Evolutionary conservation across 169 alveolate genomes (phyloP).

Genomic region (Plasmodium adleri): DNA sequence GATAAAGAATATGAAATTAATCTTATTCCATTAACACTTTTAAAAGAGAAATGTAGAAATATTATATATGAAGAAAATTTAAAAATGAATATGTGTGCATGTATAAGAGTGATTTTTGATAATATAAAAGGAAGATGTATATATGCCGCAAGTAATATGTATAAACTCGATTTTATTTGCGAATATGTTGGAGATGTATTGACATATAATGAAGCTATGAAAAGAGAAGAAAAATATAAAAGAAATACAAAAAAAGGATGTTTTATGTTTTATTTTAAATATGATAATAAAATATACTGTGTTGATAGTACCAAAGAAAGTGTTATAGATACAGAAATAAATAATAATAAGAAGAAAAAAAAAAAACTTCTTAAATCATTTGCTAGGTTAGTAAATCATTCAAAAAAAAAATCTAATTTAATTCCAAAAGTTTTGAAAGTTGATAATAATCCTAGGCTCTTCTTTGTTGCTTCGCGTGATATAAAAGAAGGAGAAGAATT

Average conservation of each 20-base stretch:
- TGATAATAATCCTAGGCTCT: conserved; percentile 82
- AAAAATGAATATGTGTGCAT: conserved; percentile 71
- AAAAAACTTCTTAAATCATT: conserved; percentile 49
- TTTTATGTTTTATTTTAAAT: conserved; percentile 89
- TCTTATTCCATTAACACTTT: conserved; percentile 23
- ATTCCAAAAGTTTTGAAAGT: conserved; percentile 84
- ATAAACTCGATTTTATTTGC: conserved; percentile 88
- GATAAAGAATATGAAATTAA: conserved; percentile 66
- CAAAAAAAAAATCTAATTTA: conserved; percentile 88
- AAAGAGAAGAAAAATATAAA: conserved; percentile 83
- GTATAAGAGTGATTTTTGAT: conserved; percentile 64
- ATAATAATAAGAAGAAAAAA: conserved; percentile 31
- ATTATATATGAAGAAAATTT: conserved; percentile 66
- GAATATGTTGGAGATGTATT: conserved; percentile 91
- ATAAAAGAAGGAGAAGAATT: conserved; percentile 91
- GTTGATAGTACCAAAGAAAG: conserved; percentile 92
- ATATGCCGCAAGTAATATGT: conserved; percentile 87
- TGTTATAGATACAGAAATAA: conserved; percentile 83
- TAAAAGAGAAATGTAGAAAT: conserved; percentile 65
- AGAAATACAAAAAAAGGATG: conserved; percentile 80
- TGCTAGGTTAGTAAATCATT: conserved; percentile 91
- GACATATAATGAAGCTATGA: conserved; percentile 87
- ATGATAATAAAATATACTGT: conserved; percentile 84
- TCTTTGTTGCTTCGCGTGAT: conserved; percentile 87
- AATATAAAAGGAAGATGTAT: conserved; percentile 89